phyloP scores from a whole-genome alignment of 2,329 filamentous ascomycete species.

The Achaetomium macrosporum region DNA sequence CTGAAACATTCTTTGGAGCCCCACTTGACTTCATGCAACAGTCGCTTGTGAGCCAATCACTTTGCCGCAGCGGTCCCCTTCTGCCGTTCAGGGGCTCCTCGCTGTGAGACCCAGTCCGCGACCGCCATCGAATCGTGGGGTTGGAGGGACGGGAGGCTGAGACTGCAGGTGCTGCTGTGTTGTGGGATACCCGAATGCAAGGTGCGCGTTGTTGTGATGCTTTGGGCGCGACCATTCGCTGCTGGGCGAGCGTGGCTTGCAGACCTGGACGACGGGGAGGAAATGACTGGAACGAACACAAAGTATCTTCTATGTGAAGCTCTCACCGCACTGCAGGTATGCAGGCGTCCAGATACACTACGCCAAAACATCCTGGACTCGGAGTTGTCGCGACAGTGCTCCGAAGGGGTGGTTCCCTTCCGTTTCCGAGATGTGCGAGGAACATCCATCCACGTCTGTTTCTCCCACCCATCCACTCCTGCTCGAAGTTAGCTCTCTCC shows the following conservation, averaged over 20 bases:
- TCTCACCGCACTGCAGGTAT: too few relatives aligned
- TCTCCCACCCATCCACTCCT: not conserved
- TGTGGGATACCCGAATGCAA: not conserved
- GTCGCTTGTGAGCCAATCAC: slow-evolving; percentile 9
- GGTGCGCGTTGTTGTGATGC: not conserved
- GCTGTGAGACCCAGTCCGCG: not conserved
- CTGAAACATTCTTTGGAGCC: slow-evolving; percentile 10
- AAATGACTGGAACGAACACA: not conserved
- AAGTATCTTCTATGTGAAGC: too few relatives aligned
- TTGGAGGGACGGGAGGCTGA: not conserved
- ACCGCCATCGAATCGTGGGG: slow-evolving; percentile 6
- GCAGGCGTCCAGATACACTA: too few relatives aligned
- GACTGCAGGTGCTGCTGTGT: not conserved
- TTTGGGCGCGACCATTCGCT: not conserved
- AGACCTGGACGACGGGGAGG: not conserved
- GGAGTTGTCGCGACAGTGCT: slow-evolving; percentile 2
- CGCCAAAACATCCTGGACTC: not conserved
- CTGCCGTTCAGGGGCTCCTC: slow-evolving; percentile 6
- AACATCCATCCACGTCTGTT: not conserved
- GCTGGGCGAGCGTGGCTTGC: not conserved
- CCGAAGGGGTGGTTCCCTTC: not conserved
- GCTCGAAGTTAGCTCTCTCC: not conserved
- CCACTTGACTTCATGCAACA: slow-evolving; percentile 1
- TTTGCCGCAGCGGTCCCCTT: not conserved
- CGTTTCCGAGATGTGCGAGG: not conserved